These are phyloP conservation scores for Backusella westeae DNA, from an alignment of 192 early-diverging fungal genomes.

Conservation along the genomic window DNA sequence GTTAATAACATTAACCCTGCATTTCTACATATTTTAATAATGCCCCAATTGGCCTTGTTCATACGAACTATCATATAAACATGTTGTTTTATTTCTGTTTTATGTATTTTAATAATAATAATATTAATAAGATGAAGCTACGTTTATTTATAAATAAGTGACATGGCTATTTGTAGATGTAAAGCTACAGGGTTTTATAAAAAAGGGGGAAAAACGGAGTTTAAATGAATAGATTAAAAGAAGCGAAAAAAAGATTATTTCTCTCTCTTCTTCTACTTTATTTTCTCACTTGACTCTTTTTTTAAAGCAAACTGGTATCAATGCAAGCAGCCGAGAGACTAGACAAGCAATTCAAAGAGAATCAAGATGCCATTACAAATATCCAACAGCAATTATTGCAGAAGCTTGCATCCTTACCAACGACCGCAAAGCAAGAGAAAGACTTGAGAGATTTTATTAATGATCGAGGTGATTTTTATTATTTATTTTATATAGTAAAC, in stretches of 20 bases:
- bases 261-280: not conserved
- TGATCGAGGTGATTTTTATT: constrained; percentile 5
- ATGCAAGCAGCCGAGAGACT: not conserved
- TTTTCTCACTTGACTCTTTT: not conserved
- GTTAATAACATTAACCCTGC: too few relatives aligned
- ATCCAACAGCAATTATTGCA: not conserved
- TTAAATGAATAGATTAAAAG: not conserved
- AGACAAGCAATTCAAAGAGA: not conserved
- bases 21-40: too few relatives aligned
- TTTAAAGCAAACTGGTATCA: not conserved
- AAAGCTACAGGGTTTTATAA: too few relatives aligned
- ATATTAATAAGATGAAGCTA: too few relatives aligned
- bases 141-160: too few relatives aligned
- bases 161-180: too few relatives aligned
- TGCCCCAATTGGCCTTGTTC: too few relatives aligned
- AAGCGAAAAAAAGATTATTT: not conserved
- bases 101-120: too few relatives aligned
- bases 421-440: not conserved
- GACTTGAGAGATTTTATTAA: not conserved
- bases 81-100: too few relatives aligned
- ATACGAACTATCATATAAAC: too few relatives aligned
- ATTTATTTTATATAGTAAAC: not conserved
- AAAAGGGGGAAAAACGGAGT: not conserved
- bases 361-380: not conserved
- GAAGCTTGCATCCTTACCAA: not conserved